Conservation (phyloP, 2,329 filamentous ascomycete genomes). For the Fusarium tjaetaba region DNA sequence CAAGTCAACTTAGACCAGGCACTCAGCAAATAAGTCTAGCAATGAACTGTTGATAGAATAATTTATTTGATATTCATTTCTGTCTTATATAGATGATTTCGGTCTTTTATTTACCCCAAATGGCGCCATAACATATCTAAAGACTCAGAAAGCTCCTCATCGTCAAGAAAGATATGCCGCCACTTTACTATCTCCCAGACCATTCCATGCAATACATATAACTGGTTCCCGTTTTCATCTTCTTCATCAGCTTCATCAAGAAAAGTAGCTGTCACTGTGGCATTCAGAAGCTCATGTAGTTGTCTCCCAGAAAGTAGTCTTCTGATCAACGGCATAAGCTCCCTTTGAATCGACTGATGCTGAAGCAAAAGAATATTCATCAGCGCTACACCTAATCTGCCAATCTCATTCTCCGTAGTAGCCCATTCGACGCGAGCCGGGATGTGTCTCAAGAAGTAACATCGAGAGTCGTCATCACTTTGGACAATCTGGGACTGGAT, state of each 20-base stretch:
- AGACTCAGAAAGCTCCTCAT: not conserved
- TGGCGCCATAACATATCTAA: too few relatives aligned
- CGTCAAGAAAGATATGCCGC: not conserved
- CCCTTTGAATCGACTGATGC: not conserved
- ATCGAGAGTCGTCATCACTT: fast-evolving
- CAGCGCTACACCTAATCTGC: not conserved
- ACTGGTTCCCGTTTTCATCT: fast-evolving
- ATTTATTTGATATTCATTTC: not conserved
- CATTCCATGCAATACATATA: not conserved
- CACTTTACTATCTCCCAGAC: not conserved
- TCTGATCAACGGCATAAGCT: not conserved
- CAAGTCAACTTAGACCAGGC: too few relatives aligned
- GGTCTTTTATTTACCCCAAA: too few relatives aligned
- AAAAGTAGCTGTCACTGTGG: not conserved
- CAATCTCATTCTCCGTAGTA: not conserved
- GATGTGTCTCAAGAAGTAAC: not conserved
- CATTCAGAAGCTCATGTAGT: not conserved
- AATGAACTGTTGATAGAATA: too few relatives aligned
- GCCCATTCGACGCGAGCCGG: not conserved
- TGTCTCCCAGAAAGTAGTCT: not conserved
- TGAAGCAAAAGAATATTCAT: not conserved
- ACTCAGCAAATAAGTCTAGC: not conserved
- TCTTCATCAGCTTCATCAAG: not conserved
- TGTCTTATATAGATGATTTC: too few relatives aligned
- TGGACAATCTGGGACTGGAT: not conserved